These are phyloP conservation scores for Pyrus pyrifolia DNA, from an alignment of 306 rosid species.

Conservation along the genomic window DNA sequence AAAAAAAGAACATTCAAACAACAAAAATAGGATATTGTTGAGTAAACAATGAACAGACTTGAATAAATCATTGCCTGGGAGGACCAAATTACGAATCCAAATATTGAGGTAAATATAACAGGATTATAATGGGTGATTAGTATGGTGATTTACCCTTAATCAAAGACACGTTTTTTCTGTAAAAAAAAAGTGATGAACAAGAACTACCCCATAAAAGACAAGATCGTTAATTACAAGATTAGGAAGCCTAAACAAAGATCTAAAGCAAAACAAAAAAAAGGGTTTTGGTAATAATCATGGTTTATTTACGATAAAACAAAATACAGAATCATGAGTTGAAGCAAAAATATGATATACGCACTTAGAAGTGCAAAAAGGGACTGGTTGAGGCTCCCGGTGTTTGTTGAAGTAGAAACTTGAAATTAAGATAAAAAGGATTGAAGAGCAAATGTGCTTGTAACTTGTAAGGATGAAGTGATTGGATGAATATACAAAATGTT, in stretches of 20 bases:
- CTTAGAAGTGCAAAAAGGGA: background rate
- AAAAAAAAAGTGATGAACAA: background rate
- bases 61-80: background rate
- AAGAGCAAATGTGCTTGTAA: background rate
- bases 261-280: background rate
- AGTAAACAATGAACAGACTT: background rate
- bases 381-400: background rate
- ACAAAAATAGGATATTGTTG: background rate
- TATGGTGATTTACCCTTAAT: too few species aligned
- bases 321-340: background rate
- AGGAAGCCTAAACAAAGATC: background rate
- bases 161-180: background rate
- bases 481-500: background rate
- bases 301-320: background rate
- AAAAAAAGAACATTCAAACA: background rate
- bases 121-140: background rate
- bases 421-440: background rate
- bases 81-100: background rate
- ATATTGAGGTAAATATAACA: background rate
- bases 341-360: background rate
- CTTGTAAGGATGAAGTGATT: background rate
- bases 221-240: constrained; percentile 1
- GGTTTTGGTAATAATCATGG: background rate
- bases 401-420: background rate
- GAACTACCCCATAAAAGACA: background rate